Conservation (phyloP, 2,329 filamentous ascomycete genomes). For the Cadophora luteo-olivacea region DNA sequence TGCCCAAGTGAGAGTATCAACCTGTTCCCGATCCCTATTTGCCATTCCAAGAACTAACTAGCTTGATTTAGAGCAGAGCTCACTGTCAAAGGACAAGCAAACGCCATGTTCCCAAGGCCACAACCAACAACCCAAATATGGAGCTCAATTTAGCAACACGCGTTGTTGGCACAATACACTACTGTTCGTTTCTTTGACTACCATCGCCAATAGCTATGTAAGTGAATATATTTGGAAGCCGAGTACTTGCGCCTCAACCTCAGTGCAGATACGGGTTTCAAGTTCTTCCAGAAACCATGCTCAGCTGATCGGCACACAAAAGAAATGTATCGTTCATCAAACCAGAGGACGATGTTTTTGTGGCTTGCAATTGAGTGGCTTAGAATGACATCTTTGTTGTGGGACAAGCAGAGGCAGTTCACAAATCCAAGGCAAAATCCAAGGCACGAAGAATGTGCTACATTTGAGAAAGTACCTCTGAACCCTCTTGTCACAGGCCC, state of each 20-base stretch:
- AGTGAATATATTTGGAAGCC: neutral
- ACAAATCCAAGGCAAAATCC: neutral
- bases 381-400: neutral
- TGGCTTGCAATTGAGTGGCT: neutral
- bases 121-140: neutral
- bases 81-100: neutral
- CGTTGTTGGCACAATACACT: neutral
- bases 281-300: neutral
- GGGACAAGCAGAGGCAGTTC: neutral
- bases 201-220: neutral
- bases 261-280: conserved; percentile 15
- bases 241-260: neutral
- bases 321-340: neutral
- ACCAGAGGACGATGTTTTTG: neutral
- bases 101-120: neutral
- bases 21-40: neutral
- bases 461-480: neutral
- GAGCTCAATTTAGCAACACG: neutral
- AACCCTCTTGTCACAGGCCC: neutral
- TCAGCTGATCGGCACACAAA: conserved; percentile 3
- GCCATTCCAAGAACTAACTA: neutral
- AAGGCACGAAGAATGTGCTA: neutral
- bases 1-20: neutral
- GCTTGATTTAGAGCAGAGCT: neutral
- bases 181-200: neutral